Conservation (phyloP, 2,329 filamentous ascomycete genomes). For the Phaeoacremonium minimum region DNA sequence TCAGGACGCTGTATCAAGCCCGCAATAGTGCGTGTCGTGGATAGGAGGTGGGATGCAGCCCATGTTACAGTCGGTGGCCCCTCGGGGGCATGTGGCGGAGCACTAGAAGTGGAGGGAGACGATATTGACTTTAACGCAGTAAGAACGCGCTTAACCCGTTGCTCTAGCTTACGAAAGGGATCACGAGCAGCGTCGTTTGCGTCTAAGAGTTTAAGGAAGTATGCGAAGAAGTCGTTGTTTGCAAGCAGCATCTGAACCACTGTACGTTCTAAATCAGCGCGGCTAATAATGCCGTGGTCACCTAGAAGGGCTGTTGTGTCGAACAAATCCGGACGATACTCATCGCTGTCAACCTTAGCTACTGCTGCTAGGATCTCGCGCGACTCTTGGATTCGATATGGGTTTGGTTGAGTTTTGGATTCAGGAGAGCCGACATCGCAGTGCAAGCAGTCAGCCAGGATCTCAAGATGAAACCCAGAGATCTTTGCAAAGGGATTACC, state of each 20-base stretch:
- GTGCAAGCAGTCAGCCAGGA: slow-evolving; percentile 48
- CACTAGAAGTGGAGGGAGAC: slow-evolving; percentile 3
- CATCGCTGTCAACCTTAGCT: slow-evolving; percentile 27
- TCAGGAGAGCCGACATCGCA: slow-evolving; percentile 34
- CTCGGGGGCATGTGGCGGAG: slow-evolving; percentile 17
- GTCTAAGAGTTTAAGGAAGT: slow-evolving; percentile 42
- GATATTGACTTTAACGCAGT: slow-evolving; percentile 32
- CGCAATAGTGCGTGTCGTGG: slow-evolving; percentile 36
- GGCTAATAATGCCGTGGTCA: slow-evolving; percentile 29
- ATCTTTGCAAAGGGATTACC: slow-evolving; percentile 45
- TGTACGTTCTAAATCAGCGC: slow-evolving; percentile 43
- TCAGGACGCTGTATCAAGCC: slow-evolving; percentile 32
- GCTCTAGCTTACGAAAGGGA: slow-evolving; percentile 42
- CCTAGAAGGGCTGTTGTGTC: slow-evolving; percentile 16
- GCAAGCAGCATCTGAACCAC: slow-evolving; percentile 49
- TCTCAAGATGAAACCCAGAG: slow-evolving; percentile 43
- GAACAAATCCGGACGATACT: slow-evolving; percentile 44
- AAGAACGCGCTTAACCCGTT: slow-evolving; percentile 43
- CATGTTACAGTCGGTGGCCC: slow-evolving; percentile 33
- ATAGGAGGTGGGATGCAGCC: slow-evolving; percentile 43
- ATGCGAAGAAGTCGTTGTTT: slow-evolving; percentile 50
- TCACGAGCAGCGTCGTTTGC: slow-evolving; percentile 39
- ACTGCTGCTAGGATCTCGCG: slow-evolving; percentile 47
- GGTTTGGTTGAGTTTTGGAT: slow-evolving; percentile 18
- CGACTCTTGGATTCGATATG: slow-evolving; percentile 40